Conservation (phyloP, 2,329 filamentous ascomycete genomes). For the Cladophialophora psammophila region DNA sequence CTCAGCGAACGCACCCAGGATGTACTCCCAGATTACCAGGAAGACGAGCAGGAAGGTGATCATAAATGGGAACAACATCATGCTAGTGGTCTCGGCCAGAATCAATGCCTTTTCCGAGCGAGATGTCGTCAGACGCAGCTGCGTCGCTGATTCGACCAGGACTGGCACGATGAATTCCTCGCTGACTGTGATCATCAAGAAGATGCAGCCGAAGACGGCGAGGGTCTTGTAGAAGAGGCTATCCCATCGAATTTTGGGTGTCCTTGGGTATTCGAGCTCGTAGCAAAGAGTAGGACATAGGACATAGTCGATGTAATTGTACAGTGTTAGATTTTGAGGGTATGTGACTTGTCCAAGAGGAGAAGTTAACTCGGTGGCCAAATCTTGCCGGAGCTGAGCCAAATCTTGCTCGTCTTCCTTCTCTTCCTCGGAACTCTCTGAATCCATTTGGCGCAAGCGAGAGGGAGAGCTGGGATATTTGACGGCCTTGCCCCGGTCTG, state of each 20-base stretch:
- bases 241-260: conserved; percentile 74
- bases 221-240: conserved; percentile 84
- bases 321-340: conserved; percentile 81
- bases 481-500: conserved; percentile 69
- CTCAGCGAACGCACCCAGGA: conserved; percentile 92
- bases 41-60: conserved; percentile 94
- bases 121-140: conserved; percentile 57
- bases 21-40: conserved; percentile 97
- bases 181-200: conserved; percentile 85
- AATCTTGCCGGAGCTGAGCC: conserved; percentile 77
- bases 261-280: conserved; percentile 93
- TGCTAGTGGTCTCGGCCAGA: conserved; percentile 85
- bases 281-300: conserved; percentile 97
- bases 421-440: conserved; percentile 44
- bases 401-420: conserved; percentile 60
- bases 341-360: conserved; percentile 90
- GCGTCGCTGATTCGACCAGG: conserved; percentile 72
- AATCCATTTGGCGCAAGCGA: conserved; percentile 41
- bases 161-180: conserved; percentile 97
- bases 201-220: conserved; percentile 95
- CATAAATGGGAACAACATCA: conserved; percentile 97
- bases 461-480: conserved; percentile 70
- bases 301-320: conserved; percentile 85
- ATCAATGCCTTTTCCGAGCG: conserved; percentile 75
- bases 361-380: conserved; percentile 89